phyloP scores from a whole-genome alignment of 345 rosid species.

The Aquilaria sinensis region DNA sequence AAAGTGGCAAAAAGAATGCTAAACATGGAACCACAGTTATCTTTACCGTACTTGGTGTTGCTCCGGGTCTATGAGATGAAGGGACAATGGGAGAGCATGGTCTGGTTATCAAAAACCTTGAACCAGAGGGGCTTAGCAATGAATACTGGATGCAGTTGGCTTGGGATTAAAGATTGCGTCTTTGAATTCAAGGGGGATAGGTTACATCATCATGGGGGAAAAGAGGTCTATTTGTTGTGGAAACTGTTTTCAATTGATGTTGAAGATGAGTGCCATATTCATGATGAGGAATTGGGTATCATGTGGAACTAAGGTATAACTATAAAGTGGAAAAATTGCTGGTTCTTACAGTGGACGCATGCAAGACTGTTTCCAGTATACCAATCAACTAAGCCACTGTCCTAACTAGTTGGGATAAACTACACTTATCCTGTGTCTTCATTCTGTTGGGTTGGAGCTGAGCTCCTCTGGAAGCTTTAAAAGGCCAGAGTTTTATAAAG shows the following conservation, averaged over 20 bases:
- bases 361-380: neutral
- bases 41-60: conserved; percentile 43
- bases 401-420: too few relatives aligned
- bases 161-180: conserved; percentile 33
- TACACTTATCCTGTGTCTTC: too few relatives aligned
- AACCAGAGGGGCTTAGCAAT: conserved; percentile 23
- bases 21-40: conserved; percentile 32
- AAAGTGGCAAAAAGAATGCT: conserved; percentile 41
- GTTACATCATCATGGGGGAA: conserved; percentile 47
- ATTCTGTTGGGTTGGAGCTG: too few relatives aligned
- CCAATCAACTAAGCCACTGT: too few relatives aligned
- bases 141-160: conserved; percentile 48
- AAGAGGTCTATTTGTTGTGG: conserved; percentile 29
- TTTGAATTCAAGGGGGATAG: conserved; percentile 37
- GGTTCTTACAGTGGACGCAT: too few relatives aligned
- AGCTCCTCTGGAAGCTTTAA: too few relatives aligned
- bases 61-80: conserved; percentile 43
- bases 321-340: neutral
- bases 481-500: too few relatives aligned
- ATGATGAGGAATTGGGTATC: conserved; percentile 3
- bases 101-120: conserved; percentile 40
- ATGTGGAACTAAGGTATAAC: neutral
- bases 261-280: conserved; percentile 23
- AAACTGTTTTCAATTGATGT: conserved; percentile 41
- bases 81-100: conserved; percentile 59